These are phyloP conservation scores for Cystobasidium slooffiae DNA, from an alignment of 1,284 basidiomycete species.

Conservation along the genomic window DNA sequence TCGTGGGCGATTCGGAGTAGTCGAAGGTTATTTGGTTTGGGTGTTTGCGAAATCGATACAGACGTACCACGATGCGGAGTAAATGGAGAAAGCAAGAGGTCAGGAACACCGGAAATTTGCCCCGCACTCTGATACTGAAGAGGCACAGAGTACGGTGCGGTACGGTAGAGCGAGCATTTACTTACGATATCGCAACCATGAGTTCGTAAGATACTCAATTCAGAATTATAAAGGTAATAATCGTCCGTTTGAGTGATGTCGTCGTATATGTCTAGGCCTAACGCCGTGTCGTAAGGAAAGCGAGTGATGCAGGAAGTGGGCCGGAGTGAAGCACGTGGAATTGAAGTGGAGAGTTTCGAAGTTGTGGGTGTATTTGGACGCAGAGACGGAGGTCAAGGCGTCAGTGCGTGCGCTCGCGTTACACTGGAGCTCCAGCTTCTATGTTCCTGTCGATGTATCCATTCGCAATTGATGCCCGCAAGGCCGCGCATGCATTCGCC, in stretches of 20 bases:
- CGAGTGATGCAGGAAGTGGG: background rate
- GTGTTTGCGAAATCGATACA: too few species aligned
- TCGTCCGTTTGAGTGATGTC: constrained; percentile 60
- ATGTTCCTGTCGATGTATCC: too few species aligned
- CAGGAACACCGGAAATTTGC: background rate
- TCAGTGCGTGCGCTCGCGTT: background rate
- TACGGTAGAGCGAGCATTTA: background rate
- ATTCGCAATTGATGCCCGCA: too few species aligned
- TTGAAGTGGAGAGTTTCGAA: too few species aligned
- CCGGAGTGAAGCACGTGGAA: too few species aligned
- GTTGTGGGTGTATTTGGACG: too few species aligned
- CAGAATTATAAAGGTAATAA: constrained; percentile 80
- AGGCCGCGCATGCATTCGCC: constrained; percentile 1
- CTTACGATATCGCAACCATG: constrained; percentile 61
- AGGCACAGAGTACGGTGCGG: background rate
- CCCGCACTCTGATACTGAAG: background rate
- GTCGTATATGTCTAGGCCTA: constrained; percentile 51
- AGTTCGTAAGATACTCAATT: constrained; percentile 61
- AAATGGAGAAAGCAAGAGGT: too few species aligned
- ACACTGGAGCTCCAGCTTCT: too few species aligned
- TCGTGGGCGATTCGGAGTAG: too few species aligned
- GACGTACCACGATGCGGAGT: too few species aligned
- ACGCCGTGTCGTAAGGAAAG: background rate
- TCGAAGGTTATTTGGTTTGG: too few species aligned
- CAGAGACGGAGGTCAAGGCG: background rate